phyloP scores from a whole-genome alignment of 2,329 filamentous ascomycete genomes.

The Colletotrichum liaoningense region DNA sequence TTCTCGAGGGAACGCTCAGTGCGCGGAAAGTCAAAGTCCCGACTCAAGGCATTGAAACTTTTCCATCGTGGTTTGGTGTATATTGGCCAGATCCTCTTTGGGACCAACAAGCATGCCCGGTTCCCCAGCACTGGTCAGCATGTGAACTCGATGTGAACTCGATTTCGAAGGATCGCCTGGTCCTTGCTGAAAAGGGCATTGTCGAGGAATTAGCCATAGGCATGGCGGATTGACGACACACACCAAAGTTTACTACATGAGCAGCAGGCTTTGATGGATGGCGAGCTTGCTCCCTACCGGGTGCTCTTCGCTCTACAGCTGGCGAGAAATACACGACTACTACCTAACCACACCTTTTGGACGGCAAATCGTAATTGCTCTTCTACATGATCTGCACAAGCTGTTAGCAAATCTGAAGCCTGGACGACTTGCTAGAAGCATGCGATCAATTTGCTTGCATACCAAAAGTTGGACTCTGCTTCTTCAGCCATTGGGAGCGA shows the following conservation, averaged over 20 bases:
- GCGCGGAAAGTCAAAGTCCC: slow-evolving; percentile 33
- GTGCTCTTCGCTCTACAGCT: background rate
- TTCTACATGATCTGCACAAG: background rate
- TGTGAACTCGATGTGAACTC: slow-evolving; percentile 12
- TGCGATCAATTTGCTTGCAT: background rate
- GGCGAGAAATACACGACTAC: background rate
- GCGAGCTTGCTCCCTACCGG: background rate
- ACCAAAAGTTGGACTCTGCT: background rate
- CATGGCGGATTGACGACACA: background rate
- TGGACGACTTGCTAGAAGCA: background rate
- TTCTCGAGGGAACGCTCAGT: slow-evolving; percentile 8
- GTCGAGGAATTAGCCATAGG: background rate
- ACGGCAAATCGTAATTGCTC: background rate
- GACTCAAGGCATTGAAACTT: slow-evolving; percentile 34
- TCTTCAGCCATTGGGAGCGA: too few relatives aligned
- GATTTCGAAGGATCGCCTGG: background rate
- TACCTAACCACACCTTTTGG: too few relatives aligned
- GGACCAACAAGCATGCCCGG: too few relatives aligned
- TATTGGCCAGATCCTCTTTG: background rate
- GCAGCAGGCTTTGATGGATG: background rate
- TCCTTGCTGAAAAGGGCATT: background rate
- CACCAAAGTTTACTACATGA: background rate
- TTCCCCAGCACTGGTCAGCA: slow-evolving; percentile 8
- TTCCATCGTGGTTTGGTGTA: background rate
- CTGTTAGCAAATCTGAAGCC: background rate